phyloP scores from a whole-genome alignment of 306 rosid genomes.

The Vicia sativa region DNA sequence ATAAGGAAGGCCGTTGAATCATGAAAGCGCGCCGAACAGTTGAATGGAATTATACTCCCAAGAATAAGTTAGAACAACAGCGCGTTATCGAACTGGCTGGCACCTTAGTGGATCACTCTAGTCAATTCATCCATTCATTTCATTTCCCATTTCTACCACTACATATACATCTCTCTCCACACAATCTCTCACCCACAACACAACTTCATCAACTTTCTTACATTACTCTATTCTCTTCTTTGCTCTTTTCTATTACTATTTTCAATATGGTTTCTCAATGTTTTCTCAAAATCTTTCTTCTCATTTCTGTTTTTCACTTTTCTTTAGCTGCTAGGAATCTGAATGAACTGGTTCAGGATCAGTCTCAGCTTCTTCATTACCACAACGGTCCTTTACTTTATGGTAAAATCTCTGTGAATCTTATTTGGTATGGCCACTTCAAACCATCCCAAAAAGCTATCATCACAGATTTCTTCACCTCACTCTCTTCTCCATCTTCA shows the following conservation, averaged over 20 bases:
- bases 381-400: constrained; percentile 82
- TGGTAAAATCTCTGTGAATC: constrained; percentile 73
- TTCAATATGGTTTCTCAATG: constrained; percentile 42
- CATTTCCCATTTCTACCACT: too few species aligned
- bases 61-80: too few species aligned
- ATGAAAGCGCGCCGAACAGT: too few species aligned
- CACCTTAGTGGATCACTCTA: too few species aligned
- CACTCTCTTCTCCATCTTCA: constrained; percentile 45
- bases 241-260: background rate
- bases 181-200: too few species aligned
- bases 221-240: background rate
- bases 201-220: too few species aligned
- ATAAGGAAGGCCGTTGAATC: too few species aligned
- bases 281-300: constrained; percentile 33
- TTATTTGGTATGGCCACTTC: constrained; percentile 83
- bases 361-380: constrained; percentile 66
- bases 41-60: too few species aligned
- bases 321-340: constrained; percentile 57
- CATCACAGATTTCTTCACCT: constrained; percentile 65
- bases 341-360: constrained; percentile 55
- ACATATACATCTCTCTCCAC: too few species aligned
- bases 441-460: constrained; percentile 79
- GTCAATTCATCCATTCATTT: too few species aligned
- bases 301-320: constrained; percentile 42
- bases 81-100: too few species aligned